Base-by-base conservation (phyloP, 2,329 filamentous ascomycete species). In the Ophiocordyceps robertsii region DNA sequence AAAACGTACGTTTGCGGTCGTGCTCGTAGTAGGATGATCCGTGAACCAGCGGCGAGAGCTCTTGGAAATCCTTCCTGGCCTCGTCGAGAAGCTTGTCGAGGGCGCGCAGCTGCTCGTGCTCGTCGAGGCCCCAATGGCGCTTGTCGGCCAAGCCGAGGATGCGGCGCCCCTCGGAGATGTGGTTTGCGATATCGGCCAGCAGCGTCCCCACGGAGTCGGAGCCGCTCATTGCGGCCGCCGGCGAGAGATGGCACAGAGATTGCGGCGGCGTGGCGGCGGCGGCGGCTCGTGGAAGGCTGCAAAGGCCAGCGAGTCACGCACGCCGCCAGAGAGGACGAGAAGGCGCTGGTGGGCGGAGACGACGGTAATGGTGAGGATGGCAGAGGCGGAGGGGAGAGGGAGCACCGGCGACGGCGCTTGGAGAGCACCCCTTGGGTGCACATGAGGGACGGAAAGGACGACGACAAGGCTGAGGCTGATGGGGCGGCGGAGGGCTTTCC, bases 1-100 rank as follows among this genome's bases (percentile, higher is more conserved):
- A 36, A 4, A 19, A 63, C 72, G 49, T 59, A 76, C 73, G 51
- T 44, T 65, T 70, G 43, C 71, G 63, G 53, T 79, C 73, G 46
- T 70, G 69, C 52, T 77, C 69, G 50, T 78, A 78, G 56, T 77
- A 73, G 38, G 68, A 63, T 50, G 70, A 66, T 29, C 73, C 73
- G 48, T 74, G 71, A 42, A 78, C 66, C 37, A 78, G 61, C 38
- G 64, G 63, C 19, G 67, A 67, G 45, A 79, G 62, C 52, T 73
- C 68, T 59, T 78, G 74, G 48, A 77, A 79, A 58, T 79, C 74
- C 55, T 66, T 68, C 58, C 71, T 74, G 43, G 75, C 75, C 49
- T 76, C 72, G 53, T 77, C 72, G 41, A 79, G 63, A n/a, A 67
- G 63, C 31, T 66, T 62, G 51, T 76, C 69, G 42, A 79, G 62